Base-by-base conservation (phyloP, 345 rosid genomes). In the Sisymbrium altissimum region DNA sequence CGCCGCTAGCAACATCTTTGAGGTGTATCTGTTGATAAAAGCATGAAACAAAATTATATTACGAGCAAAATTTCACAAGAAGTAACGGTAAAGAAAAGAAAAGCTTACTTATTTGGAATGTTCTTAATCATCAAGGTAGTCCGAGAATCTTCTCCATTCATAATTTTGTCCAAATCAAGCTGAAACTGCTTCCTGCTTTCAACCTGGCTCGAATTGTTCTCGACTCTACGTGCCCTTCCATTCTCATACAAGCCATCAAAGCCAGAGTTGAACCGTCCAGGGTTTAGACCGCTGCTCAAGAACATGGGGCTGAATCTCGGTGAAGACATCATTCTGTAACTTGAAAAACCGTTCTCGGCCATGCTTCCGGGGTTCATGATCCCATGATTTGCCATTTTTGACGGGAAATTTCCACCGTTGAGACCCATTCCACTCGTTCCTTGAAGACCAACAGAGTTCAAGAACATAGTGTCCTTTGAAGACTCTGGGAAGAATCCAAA, bases 111-210 rank as follows among this genome's bases (percentile, higher is more conserved):
- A 43, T 86, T 86, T 69, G 89, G 89, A 72, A 86, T 86, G 81
- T 86, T 86, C 69, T 83, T 86, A 64, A 86, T 86, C 89, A 86
- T 86, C 79, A 86, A 68, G 30, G 89, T 86, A 69, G 89, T 84
- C 25, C 89, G 72, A 65, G 72, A 71, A 79, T 86, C 96, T 68
- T 88, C 96, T 14, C 94, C 91, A 4, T 70, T 79, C 30, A 72
- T 61, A 72, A 89, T 89, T 82, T 88, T 92, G 13, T 86, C 88
- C 91, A 92, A 77, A 80, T 92, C 96, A 64, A 92, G 92, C 75
- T 89, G 97, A 83, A 84, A 92, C 72, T 80, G 92, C 70, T 82
- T 88, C 83, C 87, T 86, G 82, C 83, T 80, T 45, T 89, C 97
- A 7, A 81, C 71, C 73, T 86, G 95, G 78, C 71, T 84, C 56